Evolutionary conservation across 1,284 basidiomycete species (phyloP).

Genomic region (Sanghuangporus weigelae): DNA sequence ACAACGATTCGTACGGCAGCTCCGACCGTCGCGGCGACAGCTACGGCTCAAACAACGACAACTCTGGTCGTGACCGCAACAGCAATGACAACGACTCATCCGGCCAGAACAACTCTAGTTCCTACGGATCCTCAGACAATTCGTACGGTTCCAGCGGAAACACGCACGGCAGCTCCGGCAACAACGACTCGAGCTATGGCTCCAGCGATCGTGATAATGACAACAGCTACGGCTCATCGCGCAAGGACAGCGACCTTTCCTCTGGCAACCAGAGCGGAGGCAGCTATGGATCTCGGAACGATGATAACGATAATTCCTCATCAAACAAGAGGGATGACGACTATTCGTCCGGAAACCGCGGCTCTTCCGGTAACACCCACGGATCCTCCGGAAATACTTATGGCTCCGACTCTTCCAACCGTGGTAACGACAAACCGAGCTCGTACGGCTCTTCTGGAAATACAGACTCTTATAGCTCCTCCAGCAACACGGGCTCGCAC

Average conservation of each 20-base stretch:
- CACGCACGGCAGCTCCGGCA: not conserved
- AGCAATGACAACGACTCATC: not conserved
- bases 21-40: not conserved
- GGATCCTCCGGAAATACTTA: not conserved
- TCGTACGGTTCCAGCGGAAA: not conserved
- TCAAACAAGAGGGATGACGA: not conserved
- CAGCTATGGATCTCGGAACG: not conserved
- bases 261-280: not conserved
- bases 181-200: not conserved
- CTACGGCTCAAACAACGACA: not conserved
- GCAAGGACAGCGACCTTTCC: not conserved
- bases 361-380: not conserved
- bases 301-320: not conserved
- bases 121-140: slow-evolving; percentile 3
- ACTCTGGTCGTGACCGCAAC: not conserved
- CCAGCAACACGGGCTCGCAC: not conserved
- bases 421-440: not conserved
- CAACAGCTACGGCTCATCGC: slow-evolving; percentile 5
- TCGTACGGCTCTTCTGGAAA: not conserved
- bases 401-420: not conserved
- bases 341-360: not conserved
- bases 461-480: not conserved
- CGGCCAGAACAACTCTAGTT: not conserved
- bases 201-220: slow-evolving; percentile 2
- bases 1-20: not conserved